Evolutionary conservation across 257 asterid species (phyloP).

Genomic region (Perilla frutescens): DNA sequence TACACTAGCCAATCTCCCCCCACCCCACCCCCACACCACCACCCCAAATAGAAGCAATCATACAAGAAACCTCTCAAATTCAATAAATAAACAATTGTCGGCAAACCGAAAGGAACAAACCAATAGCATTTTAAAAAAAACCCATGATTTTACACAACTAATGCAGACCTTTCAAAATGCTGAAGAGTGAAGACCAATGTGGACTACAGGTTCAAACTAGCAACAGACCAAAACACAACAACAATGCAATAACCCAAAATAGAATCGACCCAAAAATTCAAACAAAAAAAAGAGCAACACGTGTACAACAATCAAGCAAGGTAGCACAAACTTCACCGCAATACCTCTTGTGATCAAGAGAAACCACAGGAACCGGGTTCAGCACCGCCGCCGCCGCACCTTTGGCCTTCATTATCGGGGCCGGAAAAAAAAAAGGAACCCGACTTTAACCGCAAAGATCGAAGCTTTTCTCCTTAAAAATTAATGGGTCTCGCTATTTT

Average conservation of each 20-base stretch:
- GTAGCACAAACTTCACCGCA: constrained; percentile 25
- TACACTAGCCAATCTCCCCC: neutral
- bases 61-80: constrained; percentile 19
- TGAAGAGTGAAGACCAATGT: constrained; percentile 30
- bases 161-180: constrained; percentile 26
- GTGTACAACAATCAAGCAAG: constrained; percentile 8
- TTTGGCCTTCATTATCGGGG: constrained; percentile 70
- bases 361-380: constrained; percentile 53
- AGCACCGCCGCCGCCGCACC: constrained; percentile 52
- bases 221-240: constrained; percentile 20
- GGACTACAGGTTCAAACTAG: neutral
- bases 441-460: constrained; percentile 34
- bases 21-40: neutral
- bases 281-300: neutral
- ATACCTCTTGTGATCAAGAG: constrained; percentile 87
- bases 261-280: neutral
- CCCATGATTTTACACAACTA: neutral
- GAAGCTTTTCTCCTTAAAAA: constrained; percentile 2
- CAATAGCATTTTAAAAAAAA: neutral
- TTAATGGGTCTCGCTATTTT: constrained; percentile 16
- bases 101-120: constrained; percentile 31
- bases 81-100: constrained; percentile 27
- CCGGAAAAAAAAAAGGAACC: neutral
- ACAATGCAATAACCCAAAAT: constrained; percentile 24
- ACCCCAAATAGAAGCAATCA: neutral